Conservation (phyloP, 2,329 filamentous ascomycete species). For the Exophiala sideris region DNA sequence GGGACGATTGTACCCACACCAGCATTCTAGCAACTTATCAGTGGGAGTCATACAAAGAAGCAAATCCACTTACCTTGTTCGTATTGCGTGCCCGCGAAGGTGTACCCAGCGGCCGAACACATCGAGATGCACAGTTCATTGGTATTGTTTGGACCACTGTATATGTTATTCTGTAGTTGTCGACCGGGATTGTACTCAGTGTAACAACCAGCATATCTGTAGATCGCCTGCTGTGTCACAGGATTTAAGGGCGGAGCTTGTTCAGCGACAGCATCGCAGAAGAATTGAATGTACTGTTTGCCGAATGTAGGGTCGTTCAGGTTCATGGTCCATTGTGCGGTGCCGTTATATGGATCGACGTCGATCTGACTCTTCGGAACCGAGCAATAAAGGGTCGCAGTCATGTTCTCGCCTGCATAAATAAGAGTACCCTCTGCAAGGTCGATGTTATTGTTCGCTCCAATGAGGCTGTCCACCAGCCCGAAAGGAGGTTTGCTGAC, state of each 20-base stretch:
- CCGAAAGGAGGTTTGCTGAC: constrained; percentile 62
- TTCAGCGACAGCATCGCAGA: constrained; percentile 24
- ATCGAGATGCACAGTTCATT: constrained; percentile 32
- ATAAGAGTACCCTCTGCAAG: constrained; percentile 56
- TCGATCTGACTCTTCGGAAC: constrained; percentile 59
- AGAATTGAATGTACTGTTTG: constrained; percentile 22
- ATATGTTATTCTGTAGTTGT: constrained; percentile 31
- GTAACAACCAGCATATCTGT: constrained; percentile 35
- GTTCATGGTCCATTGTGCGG: constrained; percentile 44
- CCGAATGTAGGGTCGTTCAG: constrained; percentile 43
- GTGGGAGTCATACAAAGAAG: neutral
- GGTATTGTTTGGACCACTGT: constrained; percentile 27
- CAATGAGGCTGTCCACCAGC: constrained; percentile 49
- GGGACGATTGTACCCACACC: constrained; percentile 33
- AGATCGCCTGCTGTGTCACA: constrained; percentile 18
- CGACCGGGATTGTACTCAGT: constrained; percentile 31
- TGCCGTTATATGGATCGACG: constrained; percentile 47
- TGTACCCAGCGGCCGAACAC: constrained; percentile 26
- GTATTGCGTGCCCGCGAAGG: constrained; percentile 32
- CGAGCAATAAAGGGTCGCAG: constrained; percentile 54
- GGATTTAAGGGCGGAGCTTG: constrained; percentile 18
- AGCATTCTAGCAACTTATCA: constrained; percentile 29
- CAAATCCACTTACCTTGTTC: constrained; percentile 14
- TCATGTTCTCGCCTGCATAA: constrained; percentile 49
- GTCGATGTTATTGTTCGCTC: constrained; percentile 55